phyloP scores from a whole-genome alignment of 768 basidiomycete genomes.

The Hydnum rufescens region DNA sequence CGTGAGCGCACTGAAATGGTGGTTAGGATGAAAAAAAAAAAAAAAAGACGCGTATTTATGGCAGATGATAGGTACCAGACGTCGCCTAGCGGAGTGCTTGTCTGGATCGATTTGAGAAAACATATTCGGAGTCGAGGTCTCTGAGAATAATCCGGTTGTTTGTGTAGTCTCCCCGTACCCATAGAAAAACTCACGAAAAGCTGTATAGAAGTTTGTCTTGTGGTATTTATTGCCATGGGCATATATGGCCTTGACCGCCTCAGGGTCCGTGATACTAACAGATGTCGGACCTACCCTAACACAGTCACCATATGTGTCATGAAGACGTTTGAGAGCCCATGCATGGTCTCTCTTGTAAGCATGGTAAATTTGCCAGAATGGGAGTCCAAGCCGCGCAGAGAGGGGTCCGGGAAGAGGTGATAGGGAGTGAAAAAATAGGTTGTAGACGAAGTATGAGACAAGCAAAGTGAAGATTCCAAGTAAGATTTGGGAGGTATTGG shows the following conservation, averaged over 20 bases:
- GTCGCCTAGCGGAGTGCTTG: not conserved
- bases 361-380: not conserved
- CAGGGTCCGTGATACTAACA: not conserved
- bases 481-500: too few relatives aligned
- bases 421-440: not conserved
- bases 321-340: not conserved
- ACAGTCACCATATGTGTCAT: not conserved
- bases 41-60: not conserved
- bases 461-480: too few relatives aligned
- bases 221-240: not conserved
- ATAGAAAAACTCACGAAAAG: not conserved
- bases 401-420: not conserved
- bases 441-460: not conserved
- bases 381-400: not conserved
- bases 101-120: not conserved
- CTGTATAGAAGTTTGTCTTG: not conserved
- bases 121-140: not conserved
- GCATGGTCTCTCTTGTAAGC: not conserved
- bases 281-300: not conserved
- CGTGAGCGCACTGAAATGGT: not conserved
- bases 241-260: not conserved
- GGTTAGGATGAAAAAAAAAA: not conserved
- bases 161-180: not conserved
- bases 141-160: not conserved
- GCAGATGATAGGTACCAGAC: not conserved